Base-by-base conservation (phyloP, 2,329 filamentous ascomycete genomes). In the Aureobasidium sp. region DNA sequence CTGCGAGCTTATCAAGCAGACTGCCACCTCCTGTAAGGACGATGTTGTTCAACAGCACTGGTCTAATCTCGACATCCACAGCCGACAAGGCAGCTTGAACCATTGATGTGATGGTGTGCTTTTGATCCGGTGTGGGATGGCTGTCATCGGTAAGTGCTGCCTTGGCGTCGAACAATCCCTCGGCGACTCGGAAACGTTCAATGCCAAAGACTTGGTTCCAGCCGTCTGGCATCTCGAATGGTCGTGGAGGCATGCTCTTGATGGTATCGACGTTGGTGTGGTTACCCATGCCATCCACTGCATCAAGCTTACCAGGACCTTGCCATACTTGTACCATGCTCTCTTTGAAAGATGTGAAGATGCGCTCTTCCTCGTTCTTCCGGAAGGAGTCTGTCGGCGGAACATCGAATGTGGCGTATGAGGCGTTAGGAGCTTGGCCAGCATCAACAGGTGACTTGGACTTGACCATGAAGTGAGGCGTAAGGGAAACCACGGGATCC, bases 181-280 rank as follows among this genome's bases (percentile, higher is more conserved):
- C 94, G 1, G 87, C 86, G 11, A 90, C 87, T 66, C 85, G 84
- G 81, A 88, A 96, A 54, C 94, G 86, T 73, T 96, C 92, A 60
- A 87, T 82, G 64, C 89, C 87, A 79, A 96, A 99, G 75, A 96
- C 88, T 73, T 95, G 89, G 78, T 97, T 99, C 77, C 88, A 92
- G 54, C 94, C 94, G 71, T 97, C 90, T 10, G 94, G 94, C 83
- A 99, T 94, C 78, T 99, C 94, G 69, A 96, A 99, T 11, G 94
- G 88, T 57, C 90, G 87, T 42, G 90, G 89, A 0, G 90, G 89
- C 65, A 86, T 84, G 46, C 77, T 80, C 71, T 83, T 86, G 61
- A 86, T 86, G 50, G 84, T 79, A 43, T 96, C 92, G 70, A 94
- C 85, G 71, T 93, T 95, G 5, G 77, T 75, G 27, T 70, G 69